A percentile compares a stretch with the other conserved stretches of the same genome.
These are phyloP conservation scores for Pichia pseudocactophila DNA, from an alignment of 805 yeast genomes.

Conservation along the genomic window DNA sequence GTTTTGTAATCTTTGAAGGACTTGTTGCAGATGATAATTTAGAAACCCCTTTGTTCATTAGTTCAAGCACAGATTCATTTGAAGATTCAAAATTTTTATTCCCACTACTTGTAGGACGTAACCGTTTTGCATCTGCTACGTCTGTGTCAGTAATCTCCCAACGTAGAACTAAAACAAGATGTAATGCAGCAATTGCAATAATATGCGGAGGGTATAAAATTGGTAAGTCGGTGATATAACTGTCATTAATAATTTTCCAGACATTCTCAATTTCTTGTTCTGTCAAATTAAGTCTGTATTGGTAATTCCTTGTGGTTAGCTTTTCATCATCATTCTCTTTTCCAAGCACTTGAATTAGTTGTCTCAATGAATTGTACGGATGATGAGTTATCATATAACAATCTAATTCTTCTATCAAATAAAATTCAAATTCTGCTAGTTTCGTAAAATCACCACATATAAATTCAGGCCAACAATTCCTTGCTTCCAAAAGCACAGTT, in stretches of 20 bases:
- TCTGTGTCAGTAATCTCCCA: neutral
- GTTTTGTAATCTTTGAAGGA: no score
- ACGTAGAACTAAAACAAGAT: slow-evolving; percentile 40
- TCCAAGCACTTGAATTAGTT: slow-evolving; percentile 33
- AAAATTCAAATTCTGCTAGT: slow-evolving; percentile 92
- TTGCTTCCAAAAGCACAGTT: slow-evolving; percentile 71
- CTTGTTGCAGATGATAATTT: no score
- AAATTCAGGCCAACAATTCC: slow-evolving; percentile 90
- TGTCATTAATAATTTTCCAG: slow-evolving; percentile 87
- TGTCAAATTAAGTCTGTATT: slow-evolving; percentile 26
- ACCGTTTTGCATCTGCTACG: neutral
- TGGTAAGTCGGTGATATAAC: slow-evolving; percentile 81
- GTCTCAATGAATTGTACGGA: slow-evolving; percentile 58
- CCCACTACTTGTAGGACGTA: no score
- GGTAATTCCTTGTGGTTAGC: neutral
- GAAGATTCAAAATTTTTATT: no score
- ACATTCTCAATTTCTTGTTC: slow-evolving; percentile 71
- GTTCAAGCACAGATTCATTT: no score
- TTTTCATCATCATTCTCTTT: neutral
- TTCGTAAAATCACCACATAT: slow-evolving; percentile 87
- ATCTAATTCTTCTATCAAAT: slow-evolving; percentile 79
- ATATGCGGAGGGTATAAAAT: slow-evolving; percentile 83
- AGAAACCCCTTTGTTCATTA: no score
- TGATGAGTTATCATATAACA: slow-evolving; percentile 65
- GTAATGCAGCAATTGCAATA: slow-evolving; percentile 73